A percentile compares a stretch with the other conserved stretches of the same genome.
phyloP scores from a whole-genome alignment of 495 filamentous ascomycete genomes.

The Thermothielavioides terrestris region DNA sequence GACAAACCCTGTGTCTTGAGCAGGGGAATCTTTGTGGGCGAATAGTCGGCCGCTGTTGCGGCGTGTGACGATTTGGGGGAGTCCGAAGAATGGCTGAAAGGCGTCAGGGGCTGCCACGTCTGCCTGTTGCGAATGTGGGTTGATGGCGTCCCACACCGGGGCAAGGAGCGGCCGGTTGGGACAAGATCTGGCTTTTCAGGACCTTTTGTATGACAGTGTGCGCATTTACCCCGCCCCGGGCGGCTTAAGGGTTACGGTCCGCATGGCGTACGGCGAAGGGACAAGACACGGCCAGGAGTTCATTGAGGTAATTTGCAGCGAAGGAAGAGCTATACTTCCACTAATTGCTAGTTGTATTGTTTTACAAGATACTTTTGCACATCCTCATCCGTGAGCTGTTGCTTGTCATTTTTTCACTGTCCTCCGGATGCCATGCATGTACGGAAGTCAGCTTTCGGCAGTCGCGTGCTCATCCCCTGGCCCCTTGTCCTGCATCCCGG shows the following conservation, averaged over 20 bases:
- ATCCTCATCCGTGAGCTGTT: too few relatives aligned
- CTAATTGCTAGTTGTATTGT: not conserved
- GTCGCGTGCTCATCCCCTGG: too few relatives aligned
- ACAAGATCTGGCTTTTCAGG: not conserved
- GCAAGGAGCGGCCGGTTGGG: not conserved
- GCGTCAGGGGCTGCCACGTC: too few relatives aligned
- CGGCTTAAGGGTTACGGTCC: not conserved
- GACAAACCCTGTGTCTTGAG: constrained; percentile 11
- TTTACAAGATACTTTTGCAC: not conserved
- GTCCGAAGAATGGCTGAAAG: too few relatives aligned
- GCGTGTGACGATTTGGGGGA: too few relatives aligned
- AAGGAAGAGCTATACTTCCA: not conserved
- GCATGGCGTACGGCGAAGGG: not conserved
- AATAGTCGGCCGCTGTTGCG: too few relatives aligned
- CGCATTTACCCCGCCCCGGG: not conserved
- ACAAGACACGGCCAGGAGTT: constrained; percentile 6
- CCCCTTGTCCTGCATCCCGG: too few relatives aligned
- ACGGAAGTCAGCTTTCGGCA: too few relatives aligned
- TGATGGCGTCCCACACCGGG: not conserved
- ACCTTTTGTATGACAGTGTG: not conserved
- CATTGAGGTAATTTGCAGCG: not conserved
- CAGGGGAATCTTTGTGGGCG: too few relatives aligned
- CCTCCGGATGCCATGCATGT: too few relatives aligned
- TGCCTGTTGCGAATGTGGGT: not conserved
- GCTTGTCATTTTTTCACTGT: not conserved